phyloP scores from a whole-genome alignment of 1,284 basidiomycete genomes.

The Melanopsichium pennsylvanicum region DNA sequence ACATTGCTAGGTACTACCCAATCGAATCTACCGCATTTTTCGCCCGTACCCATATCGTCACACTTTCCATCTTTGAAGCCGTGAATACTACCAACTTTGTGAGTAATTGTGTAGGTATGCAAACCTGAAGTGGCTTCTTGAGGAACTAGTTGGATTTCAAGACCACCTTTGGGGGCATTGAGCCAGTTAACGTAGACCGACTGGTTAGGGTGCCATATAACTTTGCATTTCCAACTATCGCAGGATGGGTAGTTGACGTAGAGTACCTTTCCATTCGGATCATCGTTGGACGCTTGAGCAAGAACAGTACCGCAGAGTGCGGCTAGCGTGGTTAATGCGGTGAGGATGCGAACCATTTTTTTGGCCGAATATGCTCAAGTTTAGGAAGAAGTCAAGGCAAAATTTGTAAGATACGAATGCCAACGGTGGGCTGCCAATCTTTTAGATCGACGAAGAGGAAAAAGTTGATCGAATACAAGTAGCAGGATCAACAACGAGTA shows the following conservation, averaged over 20 bases:
- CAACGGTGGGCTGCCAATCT: too few species aligned
- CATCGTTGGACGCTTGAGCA: slow-evolving; percentile 32
- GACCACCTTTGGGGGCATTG: slow-evolving; percentile 29
- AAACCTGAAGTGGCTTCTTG: slow-evolving; percentile 33
- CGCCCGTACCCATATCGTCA: slow-evolving; percentile 19
- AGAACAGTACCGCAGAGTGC: neutral
- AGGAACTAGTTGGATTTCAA: slow-evolving; percentile 34
- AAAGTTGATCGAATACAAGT: too few species aligned
- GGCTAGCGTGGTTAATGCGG: neutral
- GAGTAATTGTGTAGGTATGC: slow-evolving; percentile 31
- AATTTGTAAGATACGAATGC: too few species aligned
- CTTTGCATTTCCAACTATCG: slow-evolving; percentile 26
- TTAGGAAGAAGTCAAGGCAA: too few species aligned
- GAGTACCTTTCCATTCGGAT: slow-evolving; percentile 35
- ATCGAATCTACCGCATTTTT: slow-evolving; percentile 33
- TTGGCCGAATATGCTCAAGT: too few species aligned
- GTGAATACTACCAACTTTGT: slow-evolving; percentile 25
- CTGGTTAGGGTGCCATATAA: slow-evolving; percentile 22
- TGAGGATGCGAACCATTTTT: slow-evolving; percentile 24
- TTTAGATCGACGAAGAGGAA: too few species aligned
- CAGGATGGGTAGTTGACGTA: slow-evolving; percentile 44
- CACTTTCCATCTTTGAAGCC: slow-evolving; percentile 17
- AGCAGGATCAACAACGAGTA: too few species aligned
- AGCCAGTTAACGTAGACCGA: slow-evolving; percentile 40
- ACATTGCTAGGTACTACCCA: slow-evolving; percentile 22